These are phyloP conservation scores for Entrophospora sp. DNA, from an alignment of 192 early-diverging fungal species.

Conservation along the genomic window DNA sequence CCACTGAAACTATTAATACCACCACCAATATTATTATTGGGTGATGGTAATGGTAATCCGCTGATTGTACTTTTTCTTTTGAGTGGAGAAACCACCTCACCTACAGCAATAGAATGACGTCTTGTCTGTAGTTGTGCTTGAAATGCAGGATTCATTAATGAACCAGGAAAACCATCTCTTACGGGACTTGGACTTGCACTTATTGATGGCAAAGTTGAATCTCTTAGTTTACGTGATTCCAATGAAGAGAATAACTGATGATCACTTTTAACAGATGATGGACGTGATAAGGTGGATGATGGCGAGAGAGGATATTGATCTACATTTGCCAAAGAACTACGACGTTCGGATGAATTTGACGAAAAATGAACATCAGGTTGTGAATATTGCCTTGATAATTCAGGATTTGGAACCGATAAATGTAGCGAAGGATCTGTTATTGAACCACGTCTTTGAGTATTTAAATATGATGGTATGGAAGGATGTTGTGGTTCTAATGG, in stretches of 20 bases:
- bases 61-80: background rate
- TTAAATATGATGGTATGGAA: conserved; percentile 17
- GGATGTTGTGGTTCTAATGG: conserved; percentile 5
- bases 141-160: conserved; percentile 4
- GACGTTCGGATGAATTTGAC: background rate
- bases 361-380: background rate
- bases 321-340: conserved; percentile 14
- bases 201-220: conserved; percentile 34
- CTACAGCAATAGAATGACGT: conserved; percentile 5
- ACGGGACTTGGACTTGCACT: conserved; percentile 1
- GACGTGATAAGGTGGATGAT: conserved; percentile 9
- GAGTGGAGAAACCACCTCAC: background rate
- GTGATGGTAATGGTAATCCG: too few relatives aligned
- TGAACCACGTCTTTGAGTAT: conserved; percentile 29
- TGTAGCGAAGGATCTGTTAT: conserved; percentile 26
- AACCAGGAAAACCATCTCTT: conserved; percentile 3
- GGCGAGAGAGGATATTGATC: conserved; percentile 14
- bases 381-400: conserved; percentile 9
- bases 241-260: background rate
- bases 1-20: too few relatives aligned
- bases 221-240: conserved; percentile 16
- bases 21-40: too few relatives aligned
- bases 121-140: background rate
- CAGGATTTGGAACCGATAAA: conserved; percentile 8
- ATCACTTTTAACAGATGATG: conserved; percentile 17